A percentile compares a stretch with the other conserved stretches of the same genome.
Evolutionary conservation across 768 basidiomycete genomes (phyloP).

Genomic region (Nidularia sp.): DNA sequence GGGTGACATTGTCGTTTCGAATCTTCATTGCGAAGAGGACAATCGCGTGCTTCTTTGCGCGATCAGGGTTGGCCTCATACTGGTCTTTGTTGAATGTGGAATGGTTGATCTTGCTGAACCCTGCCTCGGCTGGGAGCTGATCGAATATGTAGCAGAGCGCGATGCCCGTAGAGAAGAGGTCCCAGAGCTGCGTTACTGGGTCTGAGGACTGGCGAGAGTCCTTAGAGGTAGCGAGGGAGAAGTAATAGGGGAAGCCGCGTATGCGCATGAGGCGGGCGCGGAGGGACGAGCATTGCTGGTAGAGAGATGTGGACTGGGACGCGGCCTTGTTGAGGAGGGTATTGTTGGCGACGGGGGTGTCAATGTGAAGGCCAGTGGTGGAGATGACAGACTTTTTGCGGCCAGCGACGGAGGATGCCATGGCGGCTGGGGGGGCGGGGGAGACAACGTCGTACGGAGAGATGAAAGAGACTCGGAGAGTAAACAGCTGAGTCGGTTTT

Average conservation of each 20-base stretch:
- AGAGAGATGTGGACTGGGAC: constrained; percentile 83
- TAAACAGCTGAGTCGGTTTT: neutral
- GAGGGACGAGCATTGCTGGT: constrained; percentile 85
- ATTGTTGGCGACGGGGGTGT: constrained; percentile 73
- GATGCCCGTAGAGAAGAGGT: constrained; percentile 88
- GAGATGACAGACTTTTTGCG: constrained; percentile 81
- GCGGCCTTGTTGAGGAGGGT: constrained; percentile 90
- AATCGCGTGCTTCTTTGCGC: constrained; percentile 85
- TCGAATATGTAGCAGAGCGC: constrained; percentile 97
- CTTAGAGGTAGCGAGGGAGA: constrained; percentile 50
- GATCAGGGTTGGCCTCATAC: constrained; percentile 71
- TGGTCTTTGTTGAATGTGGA: constrained; percentile 64
- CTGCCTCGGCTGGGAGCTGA: constrained; percentile 67
- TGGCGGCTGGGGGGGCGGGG: constrained; percentile 14
- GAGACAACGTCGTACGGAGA: neutral
- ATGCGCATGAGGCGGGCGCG: constrained; percentile 76
- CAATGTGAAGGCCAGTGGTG: constrained; percentile 60
- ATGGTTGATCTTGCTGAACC: constrained; percentile 53
- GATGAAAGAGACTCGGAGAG: constrained; percentile 7
- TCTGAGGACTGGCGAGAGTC: constrained; percentile 79
- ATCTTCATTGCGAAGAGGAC: constrained; percentile 91
- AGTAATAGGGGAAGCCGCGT: constrained; percentile 67
- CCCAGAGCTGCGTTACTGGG: constrained; percentile 93
- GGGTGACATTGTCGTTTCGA: constrained; percentile 54
- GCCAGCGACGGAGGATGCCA: constrained; percentile 55